Percentiles rank a stretch among this genome's conserved stretches.
Evolutionary conservation across 257 asterid species (phyloP).

Genomic region (Penstemon newberryi): DNA sequence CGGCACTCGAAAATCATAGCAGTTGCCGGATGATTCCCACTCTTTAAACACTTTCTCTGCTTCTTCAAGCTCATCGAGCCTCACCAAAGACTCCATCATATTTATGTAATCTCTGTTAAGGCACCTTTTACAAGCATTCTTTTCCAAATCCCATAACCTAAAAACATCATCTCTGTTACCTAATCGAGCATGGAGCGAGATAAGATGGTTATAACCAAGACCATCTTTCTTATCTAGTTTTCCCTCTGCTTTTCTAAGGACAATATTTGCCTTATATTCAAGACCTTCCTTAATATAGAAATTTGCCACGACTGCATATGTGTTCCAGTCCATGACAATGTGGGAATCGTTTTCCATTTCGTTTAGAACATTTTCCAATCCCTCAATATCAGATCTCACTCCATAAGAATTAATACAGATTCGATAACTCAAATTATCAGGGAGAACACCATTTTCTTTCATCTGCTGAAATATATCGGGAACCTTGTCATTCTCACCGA

Average conservation of each 20-base stretch:
- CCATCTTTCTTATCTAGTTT: constrained; percentile 54
- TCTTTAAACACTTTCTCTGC: constrained; percentile 61
- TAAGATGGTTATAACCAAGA: constrained; percentile 62
- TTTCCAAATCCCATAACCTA: constrained; percentile 65
- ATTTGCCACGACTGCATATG: constrained; percentile 67
- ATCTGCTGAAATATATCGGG: constrained; percentile 51
- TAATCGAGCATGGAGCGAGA: constrained; percentile 65
- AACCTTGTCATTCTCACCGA: constrained; percentile 50
- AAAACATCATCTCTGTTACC: constrained; percentile 59
- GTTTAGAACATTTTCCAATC: constrained; percentile 55
- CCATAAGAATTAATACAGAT: constrained; percentile 80
- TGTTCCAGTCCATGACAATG: constrained; percentile 70
- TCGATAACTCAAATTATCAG: constrained; percentile 74
- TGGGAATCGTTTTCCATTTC: constrained; percentile 67
- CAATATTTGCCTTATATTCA: constrained; percentile 46
- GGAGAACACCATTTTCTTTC: constrained; percentile 52
- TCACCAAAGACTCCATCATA: constrained; percentile 63
- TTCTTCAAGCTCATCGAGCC: constrained; percentile 61
- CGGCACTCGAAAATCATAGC: constrained; percentile 68
- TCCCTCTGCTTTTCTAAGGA: constrained; percentile 63
- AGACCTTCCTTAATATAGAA: constrained; percentile 59
- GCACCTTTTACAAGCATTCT: constrained; percentile 47
- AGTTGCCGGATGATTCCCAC: constrained; percentile 78
- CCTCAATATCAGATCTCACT: constrained; percentile 58
- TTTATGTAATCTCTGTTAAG: constrained; percentile 63